Evolutionary conservation across 1,139 yeast species (phyloP).

Genomic region (Pichia inconspicua): DNA sequence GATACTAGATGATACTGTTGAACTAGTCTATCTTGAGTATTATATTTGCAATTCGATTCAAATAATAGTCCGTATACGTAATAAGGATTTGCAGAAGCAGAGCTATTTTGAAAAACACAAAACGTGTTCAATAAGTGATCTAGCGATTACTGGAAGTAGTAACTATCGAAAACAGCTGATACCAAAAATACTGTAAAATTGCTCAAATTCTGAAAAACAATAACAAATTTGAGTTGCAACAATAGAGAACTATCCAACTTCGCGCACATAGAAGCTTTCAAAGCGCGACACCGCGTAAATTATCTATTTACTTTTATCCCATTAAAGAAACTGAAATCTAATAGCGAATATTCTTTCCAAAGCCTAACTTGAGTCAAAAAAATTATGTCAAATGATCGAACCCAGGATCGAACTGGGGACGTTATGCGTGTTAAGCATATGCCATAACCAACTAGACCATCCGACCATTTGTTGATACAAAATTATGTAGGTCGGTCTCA

Average conservation of each 20-base stretch:
- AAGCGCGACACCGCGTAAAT: not conserved
- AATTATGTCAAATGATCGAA: conserved; percentile 52
- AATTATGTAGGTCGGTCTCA: not conserved
- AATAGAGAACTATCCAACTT: not conserved
- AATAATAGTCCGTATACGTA: too few species aligned
- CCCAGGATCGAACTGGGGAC: conserved; percentile 99
- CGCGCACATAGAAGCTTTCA: too few species aligned
- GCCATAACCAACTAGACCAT: conserved; percentile 99
- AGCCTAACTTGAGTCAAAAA: not conserved
- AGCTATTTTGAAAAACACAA: not conserved
- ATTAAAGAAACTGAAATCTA: not conserved
- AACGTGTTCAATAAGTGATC: not conserved
- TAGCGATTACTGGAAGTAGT: not conserved
- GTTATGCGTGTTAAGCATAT: conserved; percentile 99
- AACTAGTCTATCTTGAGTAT: too few species aligned
- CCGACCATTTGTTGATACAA: conserved; percentile 27
- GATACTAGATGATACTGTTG: not conserved
- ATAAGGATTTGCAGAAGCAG: not conserved
- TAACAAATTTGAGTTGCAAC: not conserved
- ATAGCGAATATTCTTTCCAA: too few species aligned
- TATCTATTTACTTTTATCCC: not conserved
- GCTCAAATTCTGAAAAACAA: not conserved
- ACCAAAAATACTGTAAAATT: not conserved
- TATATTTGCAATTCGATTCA: too few species aligned
- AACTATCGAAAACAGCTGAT: not conserved